A percentile compares a stretch with the other conserved stretches of the same genome.
phyloP scores from a whole-genome alignment of 2,329 filamentous ascomycete species.

The Colletotrichum simmondsii region DNA sequence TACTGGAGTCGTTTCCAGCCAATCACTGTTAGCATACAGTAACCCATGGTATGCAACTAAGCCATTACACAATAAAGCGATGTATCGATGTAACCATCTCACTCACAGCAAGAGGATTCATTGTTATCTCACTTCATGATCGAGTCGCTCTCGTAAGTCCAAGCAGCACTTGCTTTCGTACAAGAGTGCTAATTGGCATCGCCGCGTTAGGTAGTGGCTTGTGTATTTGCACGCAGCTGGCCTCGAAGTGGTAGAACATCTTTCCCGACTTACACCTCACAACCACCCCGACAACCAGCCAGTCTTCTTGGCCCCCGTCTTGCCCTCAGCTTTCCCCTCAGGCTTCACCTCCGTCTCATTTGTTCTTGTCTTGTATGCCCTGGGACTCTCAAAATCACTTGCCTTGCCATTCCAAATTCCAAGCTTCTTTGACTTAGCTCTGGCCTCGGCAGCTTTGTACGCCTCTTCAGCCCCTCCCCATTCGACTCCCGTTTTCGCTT shows the following conservation, averaged over 20 bases:
- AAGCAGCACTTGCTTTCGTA: background rate
- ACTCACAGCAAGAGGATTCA: background rate
- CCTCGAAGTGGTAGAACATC: background rate
- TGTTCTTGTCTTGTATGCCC: conserved; percentile 81
- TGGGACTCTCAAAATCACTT: conserved; percentile 80
- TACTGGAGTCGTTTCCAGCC: background rate
- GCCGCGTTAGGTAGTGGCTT: background rate
- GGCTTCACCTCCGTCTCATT: conserved; percentile 35
- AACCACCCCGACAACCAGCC: conserved; percentile 6
- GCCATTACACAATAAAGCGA: background rate
- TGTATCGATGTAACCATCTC: background rate
- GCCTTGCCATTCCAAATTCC: conserved; percentile 81
- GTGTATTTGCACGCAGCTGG: no score
- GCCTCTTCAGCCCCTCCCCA: conserved; percentile 78
- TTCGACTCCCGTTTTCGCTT: conserved; percentile 89
- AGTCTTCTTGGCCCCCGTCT: conserved; percentile 33
- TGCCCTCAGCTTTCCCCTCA: no score
- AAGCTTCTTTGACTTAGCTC: conserved; percentile 71
- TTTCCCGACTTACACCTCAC: background rate
- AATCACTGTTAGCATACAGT: background rate
- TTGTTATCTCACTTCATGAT: background rate
- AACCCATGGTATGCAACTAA: background rate
- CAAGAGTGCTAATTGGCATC: background rate
- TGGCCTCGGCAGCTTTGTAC: conserved; percentile 74
- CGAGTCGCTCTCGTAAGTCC: no score